Evolutionary conservation across 345 rosid genomes (phyloP).

Genomic region (Sisymbrium irio): DNA sequence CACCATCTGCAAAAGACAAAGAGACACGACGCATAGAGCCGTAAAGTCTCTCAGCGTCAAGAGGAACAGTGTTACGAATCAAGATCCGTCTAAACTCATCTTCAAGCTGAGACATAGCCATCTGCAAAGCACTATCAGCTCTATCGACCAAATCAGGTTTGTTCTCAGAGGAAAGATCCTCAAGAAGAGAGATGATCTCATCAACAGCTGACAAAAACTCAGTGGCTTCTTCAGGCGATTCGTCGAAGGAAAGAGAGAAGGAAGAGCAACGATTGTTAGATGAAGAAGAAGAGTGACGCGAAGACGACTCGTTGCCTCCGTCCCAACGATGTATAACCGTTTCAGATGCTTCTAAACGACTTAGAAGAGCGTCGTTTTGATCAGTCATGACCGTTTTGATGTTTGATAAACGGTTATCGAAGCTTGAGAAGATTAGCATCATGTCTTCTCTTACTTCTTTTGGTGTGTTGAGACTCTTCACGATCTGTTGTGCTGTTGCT

Average conservation of each 20-base stretch:
- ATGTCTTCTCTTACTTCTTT: slow-evolving; percentile 93
- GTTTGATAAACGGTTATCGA: slow-evolving; percentile 88
- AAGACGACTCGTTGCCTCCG: slow-evolving; percentile 34
- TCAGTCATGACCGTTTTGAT: slow-evolving; percentile 65
- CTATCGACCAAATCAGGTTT: slow-evolving; percentile 63
- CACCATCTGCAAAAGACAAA: slow-evolving; percentile 63
- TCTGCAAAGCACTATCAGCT: slow-evolving; percentile 78
- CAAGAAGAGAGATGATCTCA: slow-evolving; percentile 59
- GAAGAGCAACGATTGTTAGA: slow-evolving; percentile 39
- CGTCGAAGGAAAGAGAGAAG: slow-evolving; percentile 55
- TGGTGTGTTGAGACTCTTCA: slow-evolving; percentile 84
- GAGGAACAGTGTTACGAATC: slow-evolving; percentile 75
- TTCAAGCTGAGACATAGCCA: slow-evolving; percentile 88
- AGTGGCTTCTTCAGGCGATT: slow-evolving; percentile 58
- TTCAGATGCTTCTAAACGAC: slow-evolving; percentile 67
- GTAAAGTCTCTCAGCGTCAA: slow-evolving; percentile 67
- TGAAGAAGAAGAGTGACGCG: slow-evolving; percentile 39
- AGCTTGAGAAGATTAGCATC: slow-evolving; percentile 89
- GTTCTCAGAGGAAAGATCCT: slow-evolving; percentile 44
- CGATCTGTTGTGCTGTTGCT: slow-evolving; percentile 98
- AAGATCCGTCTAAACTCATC: slow-evolving; percentile 85
- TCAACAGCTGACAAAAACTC: slow-evolving; percentile 78
- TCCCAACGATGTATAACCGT: slow-evolving; percentile 66
- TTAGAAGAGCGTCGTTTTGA: slow-evolving; percentile 30
- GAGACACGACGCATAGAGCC: slow-evolving; percentile 84